phyloP scores from a whole-genome alignment of 208 protist species.

The Acanthamoeba pearcei region DNA sequence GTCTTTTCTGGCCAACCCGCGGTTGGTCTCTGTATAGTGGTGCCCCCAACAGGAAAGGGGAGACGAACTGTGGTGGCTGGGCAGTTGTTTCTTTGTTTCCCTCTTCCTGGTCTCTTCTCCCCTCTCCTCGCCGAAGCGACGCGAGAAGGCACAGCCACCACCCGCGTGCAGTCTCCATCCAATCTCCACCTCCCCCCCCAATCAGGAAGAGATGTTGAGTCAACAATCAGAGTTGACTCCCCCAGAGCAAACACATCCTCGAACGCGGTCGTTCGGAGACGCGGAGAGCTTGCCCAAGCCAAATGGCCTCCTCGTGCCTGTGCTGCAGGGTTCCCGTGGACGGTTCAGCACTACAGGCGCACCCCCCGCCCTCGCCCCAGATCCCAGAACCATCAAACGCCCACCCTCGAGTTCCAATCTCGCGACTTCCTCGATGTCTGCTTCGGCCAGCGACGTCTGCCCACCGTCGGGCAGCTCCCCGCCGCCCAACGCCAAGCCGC shows the following conservation, averaged over 20 bases:
- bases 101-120: no score
- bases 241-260: background rate
- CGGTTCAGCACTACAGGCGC: background rate
- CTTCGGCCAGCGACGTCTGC: background rate
- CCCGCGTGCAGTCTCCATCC: no score
- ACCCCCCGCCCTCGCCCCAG: background rate
- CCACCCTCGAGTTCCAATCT: background rate
- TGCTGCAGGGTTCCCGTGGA: background rate
- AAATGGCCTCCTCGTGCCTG: background rate
- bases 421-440: background rate
- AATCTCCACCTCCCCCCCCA: background rate
- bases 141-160: no score
- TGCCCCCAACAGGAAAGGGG: no score
- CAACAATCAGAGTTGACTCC: background rate
- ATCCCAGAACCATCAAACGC: background rate
- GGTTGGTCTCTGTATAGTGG: no score
- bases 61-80: no score
- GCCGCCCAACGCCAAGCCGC: background rate
- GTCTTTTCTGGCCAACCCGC: no score
- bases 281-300: background rate
- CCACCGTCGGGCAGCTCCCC: background rate
- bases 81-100: no score
- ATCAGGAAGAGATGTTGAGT: background rate
- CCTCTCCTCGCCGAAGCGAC: no score
- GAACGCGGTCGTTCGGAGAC: background rate